These are phyloP conservation scores for Cladorrhinum sp. DNA, from an alignment of 2,329 filamentous ascomycete genomes.

Conservation along the genomic window DNA sequence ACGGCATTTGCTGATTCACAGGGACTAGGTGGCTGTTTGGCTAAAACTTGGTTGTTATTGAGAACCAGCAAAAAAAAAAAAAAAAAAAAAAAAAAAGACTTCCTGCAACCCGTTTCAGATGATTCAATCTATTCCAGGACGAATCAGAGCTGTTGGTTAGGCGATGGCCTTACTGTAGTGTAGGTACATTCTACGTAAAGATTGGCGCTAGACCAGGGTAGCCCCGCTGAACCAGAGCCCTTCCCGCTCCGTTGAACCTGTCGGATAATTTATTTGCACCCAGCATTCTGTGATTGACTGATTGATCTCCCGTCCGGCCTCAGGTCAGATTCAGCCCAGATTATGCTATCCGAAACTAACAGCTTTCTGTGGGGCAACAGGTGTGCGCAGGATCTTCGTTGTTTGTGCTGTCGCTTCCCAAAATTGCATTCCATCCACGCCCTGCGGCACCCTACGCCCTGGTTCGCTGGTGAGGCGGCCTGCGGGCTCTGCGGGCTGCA, in stretches of 20 bases:
- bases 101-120: not conserved
- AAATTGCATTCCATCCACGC: not conserved
- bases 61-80: not conserved
- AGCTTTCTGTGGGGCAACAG: not conserved
- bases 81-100: not conserved
- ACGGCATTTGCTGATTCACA: too few relatives aligned
- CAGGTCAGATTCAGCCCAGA: slow-evolving; percentile 21
- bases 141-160: slow-evolving; percentile 10
- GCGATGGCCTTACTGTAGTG: too few relatives aligned
- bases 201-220: not conserved
- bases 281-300: slow-evolving; percentile 3
- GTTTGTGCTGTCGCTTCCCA: not conserved
- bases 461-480: slow-evolving; percentile 1
- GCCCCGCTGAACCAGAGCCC: slow-evolving; percentile 7
- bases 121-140: slow-evolving; percentile 17
- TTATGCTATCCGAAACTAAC: slow-evolving; percentile 3
- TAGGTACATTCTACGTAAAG: not conserved
- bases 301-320: slow-evolving; percentile 10
- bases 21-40: not conserved
- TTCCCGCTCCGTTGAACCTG: slow-evolving; percentile 17
- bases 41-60: not conserved
- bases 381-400: slow-evolving; percentile 3
- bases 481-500: not conserved
- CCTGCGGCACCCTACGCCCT: not conserved
- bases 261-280: slow-evolving; percentile 14